Conservation (phyloP, 106 monocot species). For the Agapanthus africanus region DNA sequence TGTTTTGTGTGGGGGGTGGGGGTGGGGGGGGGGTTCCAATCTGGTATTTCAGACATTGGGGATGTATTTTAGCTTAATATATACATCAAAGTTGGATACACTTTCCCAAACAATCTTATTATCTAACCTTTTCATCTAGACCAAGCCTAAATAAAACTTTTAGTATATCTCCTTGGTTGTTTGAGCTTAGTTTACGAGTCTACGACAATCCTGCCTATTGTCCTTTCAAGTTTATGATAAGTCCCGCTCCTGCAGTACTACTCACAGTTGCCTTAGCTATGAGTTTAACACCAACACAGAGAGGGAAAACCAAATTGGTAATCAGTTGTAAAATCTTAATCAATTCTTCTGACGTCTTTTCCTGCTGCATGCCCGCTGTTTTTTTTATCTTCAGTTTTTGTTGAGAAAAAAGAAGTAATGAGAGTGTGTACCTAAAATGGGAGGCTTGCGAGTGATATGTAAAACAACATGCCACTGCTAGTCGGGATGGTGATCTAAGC, state of each 20-base stretch:
- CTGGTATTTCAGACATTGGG: neutral
- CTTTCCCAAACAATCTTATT: neutral
- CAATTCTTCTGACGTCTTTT: no score
- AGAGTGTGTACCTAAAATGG: conserved; percentile 18
- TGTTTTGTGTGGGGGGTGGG: no score
- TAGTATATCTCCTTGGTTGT: neutral
- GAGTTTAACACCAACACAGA: no score
- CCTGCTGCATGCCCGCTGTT: no score
- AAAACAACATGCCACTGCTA: conserved; percentile 10
- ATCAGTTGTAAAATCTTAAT: neutral
- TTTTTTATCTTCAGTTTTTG: no score
- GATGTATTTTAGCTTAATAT: neutral
- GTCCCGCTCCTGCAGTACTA: neutral
- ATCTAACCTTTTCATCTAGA: neutral
- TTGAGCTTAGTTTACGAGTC: neutral
- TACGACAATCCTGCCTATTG: neutral
- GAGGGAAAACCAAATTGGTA: neutral
- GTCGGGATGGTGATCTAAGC: conserved; percentile 11
- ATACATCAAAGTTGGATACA: neutral
- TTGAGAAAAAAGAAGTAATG: neutral
- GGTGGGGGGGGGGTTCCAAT: no score
- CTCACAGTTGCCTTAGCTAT: neutral
- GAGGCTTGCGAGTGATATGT: conserved; percentile 7
- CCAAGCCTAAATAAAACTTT: neutral
- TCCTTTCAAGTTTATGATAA: neutral